Percentiles rank a stretch among this genome's conserved stretches.
Evolutionary conservation across 495 filamentous ascomycete genomes (phyloP).

Genomic region (Daldinia caldariorum): DNA sequence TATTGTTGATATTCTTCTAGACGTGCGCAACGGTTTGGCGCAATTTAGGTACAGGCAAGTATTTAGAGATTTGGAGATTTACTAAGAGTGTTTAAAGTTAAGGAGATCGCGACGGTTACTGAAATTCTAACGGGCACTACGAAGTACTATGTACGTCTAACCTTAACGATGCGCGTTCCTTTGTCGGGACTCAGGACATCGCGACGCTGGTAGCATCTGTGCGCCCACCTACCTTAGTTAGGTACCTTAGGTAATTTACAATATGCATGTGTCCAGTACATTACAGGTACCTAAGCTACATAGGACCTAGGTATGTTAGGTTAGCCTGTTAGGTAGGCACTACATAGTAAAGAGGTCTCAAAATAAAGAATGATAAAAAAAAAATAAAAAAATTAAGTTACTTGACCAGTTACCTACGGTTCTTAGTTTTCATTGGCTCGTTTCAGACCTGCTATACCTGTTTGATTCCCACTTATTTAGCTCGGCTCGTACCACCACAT

Average conservation of each 20-base stretch:
- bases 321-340: not conserved
- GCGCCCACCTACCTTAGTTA: slow-evolving; percentile 19
- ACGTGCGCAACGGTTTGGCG: no score
- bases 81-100: not conserved
- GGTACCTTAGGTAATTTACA: no score
- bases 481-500: slow-evolving; percentile 12
- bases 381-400: not conserved
- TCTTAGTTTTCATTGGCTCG: not conserved
- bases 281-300: slow-evolving; percentile 1
- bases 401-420: not conserved
- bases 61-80: no score
- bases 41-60: no score
- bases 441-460: not conserved
- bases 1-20: not conserved
- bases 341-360: not conserved
- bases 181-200: slow-evolving; percentile 26
- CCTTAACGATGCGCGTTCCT: slow-evolving; percentile 38
- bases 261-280: slow-evolving; percentile 6
- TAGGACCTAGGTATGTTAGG: no score
- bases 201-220: slow-evolving; percentile 31
- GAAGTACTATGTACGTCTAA: not conserved
- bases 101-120: slow-evolving; percentile 3
- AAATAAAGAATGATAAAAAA: not conserved
- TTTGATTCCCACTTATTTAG: slow-evolving; percentile 8
- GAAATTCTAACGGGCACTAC: slow-evolving; percentile 6